These are phyloP conservation scores for Pseudogymnoascus sp. DNA, from an alignment of 2,329 filamentous ascomycete species.

Conservation along the genomic window DNA sequence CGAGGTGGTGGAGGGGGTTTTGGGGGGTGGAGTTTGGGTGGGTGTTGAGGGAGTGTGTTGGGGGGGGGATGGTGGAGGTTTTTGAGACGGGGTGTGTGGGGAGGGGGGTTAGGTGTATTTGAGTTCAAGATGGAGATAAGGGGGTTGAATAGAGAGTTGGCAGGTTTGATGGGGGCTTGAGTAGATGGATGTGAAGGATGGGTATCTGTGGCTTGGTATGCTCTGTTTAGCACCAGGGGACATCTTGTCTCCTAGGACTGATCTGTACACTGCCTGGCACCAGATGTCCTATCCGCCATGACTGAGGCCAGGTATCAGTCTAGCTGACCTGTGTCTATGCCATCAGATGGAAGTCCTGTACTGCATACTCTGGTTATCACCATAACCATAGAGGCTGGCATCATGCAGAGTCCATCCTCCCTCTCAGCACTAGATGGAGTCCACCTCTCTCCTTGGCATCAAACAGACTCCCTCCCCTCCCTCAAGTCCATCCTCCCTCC, in stretches of 20 bases:
- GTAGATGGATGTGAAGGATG: background rate
- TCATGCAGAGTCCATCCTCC: too few relatives aligned
- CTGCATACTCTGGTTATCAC: too few relatives aligned
- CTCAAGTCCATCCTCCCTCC: too few relatives aligned
- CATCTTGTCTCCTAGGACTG: background rate
- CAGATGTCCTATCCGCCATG: background rate
- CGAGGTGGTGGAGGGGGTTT: slow-evolving; percentile 62
- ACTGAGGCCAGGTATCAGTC: too few relatives aligned
- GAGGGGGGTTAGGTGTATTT: slow-evolving; percentile 46
- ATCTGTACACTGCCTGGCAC: background rate
- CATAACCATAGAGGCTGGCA: too few relatives aligned
- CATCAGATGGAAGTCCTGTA: too few relatives aligned
- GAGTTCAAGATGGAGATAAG: too few relatives aligned
- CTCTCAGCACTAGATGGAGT: too few relatives aligned
- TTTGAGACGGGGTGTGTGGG: slow-evolving; percentile 72
- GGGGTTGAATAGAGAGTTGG: background rate
- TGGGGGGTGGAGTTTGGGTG: slow-evolving; percentile 63
- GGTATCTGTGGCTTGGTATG: background rate
- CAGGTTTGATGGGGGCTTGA: background rate
- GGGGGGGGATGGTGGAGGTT: slow-evolving; percentile 60
- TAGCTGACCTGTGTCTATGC: too few relatives aligned
- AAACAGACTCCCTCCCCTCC: too few relatives aligned
- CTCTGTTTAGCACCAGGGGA: background rate
- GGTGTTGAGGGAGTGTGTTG: slow-evolving; percentile 62
- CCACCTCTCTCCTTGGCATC: too few relatives aligned